Evolutionary conservation across 345 rosid species (phyloP), one percentile per base, ranked within the genome.

Genomic region (Citrus medica): DNA sequence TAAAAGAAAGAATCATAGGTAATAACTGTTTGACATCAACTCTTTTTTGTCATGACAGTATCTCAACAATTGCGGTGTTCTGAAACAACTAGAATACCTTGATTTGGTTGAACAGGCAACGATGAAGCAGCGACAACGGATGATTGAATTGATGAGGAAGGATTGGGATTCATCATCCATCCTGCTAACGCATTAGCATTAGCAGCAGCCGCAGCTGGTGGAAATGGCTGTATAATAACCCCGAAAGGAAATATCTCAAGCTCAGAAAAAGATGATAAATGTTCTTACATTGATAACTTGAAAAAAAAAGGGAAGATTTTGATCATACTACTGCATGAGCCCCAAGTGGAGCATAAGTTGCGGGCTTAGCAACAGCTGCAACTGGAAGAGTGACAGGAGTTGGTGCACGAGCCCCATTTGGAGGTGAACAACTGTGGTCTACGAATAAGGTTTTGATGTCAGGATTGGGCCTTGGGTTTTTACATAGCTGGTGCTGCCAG

Each of bases 401-500:
- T 78, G 93, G 82, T 46, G 88, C 90, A 67, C 87, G 91, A 73
- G 93, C 89, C 71, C 92, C 92, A 80, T 91, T 89, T 32, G 87
- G 51, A 84, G 93, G 92, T 1, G 89, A 70, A 67, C 95, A 91
- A 38, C 83, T 38, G 74, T 91, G 95, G 78, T 91, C 92, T 10
- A 72, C 85, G 69, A 89, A 91, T 75, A 91, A 74, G 74, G 95
- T 91, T 82, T 88, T 88, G 74, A 91, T 91, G 76, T 91, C 93
- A 46, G 95, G 93, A 74, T 89, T 89, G 17, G 92, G 61, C 90
- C 93, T 89, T 2, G 92, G 93, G 64, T 87, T 88, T 82, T 91
- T 89, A 83, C 95, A 91, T 25, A 89, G 83, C 83, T 88, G 92
- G 80, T 91, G 95, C 82, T 91, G 95, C 95, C 95, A 91, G 79